Evolutionary conservation across 768 basidiomycete species (phyloP).

Genomic region (Flagelloscypha sp.): DNA sequence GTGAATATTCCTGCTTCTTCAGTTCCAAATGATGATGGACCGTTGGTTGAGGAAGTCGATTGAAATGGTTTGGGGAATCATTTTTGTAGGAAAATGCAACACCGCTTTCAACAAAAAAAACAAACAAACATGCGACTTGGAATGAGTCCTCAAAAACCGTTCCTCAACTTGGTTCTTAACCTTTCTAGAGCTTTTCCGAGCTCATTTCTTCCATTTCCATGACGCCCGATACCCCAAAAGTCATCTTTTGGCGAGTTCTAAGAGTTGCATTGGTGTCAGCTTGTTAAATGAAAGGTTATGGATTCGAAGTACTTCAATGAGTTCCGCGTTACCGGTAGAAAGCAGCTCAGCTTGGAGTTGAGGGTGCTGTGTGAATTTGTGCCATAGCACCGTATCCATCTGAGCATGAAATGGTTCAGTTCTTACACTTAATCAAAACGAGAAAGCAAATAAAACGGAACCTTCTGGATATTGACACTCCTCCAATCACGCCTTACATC

Average conservation of each 20-base stretch:
- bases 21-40: no score
- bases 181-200: conserved; percentile 12
- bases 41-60: no score
- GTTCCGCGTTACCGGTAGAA: conserved; percentile 8
- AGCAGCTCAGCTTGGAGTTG: conserved; percentile 7
- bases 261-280: background rate
- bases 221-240: conserved; percentile 11
- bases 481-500: conserved; percentile 9
- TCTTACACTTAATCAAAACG: no score
- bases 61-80: no score
- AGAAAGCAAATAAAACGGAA: background rate
- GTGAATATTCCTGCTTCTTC: no score
- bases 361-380: conserved; percentile 12
- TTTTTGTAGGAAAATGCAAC: no score
- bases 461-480: conserved; percentile 8
- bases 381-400: conserved; percentile 11
- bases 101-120: no score
- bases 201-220: conserved; percentile 12
- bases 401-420: conserved; percentile 1
- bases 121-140: background rate
- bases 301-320: conserved; percentile 8
- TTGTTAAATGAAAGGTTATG: background rate
- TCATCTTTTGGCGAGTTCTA: conserved; percentile 6
- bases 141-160: background rate
- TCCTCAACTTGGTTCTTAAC: conserved; percentile 3